phyloP scores from a whole-genome alignment of 768 basidiomycete species.

The Russula foetens region DNA sequence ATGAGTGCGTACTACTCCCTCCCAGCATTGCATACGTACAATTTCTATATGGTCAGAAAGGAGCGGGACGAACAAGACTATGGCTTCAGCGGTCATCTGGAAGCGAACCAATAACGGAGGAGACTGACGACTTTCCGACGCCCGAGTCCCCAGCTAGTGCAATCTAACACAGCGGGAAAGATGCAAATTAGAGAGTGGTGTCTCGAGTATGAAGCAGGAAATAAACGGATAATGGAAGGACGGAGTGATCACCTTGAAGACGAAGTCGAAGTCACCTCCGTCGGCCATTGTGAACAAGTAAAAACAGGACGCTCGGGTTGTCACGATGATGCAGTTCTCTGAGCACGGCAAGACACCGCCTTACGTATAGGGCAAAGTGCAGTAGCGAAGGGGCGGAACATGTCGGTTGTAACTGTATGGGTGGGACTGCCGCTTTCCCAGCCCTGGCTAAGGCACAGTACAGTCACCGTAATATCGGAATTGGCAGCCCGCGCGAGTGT shows the following conservation, averaged over 20 bases:
- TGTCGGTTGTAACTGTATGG: no score
- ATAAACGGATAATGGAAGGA: not conserved
- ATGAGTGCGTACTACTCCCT: not conserved
- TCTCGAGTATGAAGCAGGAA: not conserved
- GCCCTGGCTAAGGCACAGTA: no score
- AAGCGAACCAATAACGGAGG: not conserved
- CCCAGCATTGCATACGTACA: constrained; percentile 47
- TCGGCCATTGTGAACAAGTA: constrained; percentile 55
- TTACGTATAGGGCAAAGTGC: no score
- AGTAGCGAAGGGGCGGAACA: no score
- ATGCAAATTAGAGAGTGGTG: not conserved
- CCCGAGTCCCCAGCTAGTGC: constrained; percentile 98
- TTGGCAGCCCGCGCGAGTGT: no score
- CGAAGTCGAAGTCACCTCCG: constrained; percentile 94
- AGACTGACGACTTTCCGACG: constrained; percentile 98
- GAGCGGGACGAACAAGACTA: not conserved
- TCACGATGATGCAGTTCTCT: no score
- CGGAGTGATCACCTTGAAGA: constrained; percentile 74
- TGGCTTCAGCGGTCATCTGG: not conserved
- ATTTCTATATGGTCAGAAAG: constrained; percentile 38
- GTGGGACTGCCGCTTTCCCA: no score
- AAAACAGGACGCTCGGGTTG: no score
- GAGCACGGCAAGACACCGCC: no score
- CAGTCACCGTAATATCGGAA: no score
- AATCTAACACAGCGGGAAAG: constrained; percentile 50